phyloP scores from a whole-genome alignment of 1,284 basidiomycete species.

The Rugosomyces carneus region DNA sequence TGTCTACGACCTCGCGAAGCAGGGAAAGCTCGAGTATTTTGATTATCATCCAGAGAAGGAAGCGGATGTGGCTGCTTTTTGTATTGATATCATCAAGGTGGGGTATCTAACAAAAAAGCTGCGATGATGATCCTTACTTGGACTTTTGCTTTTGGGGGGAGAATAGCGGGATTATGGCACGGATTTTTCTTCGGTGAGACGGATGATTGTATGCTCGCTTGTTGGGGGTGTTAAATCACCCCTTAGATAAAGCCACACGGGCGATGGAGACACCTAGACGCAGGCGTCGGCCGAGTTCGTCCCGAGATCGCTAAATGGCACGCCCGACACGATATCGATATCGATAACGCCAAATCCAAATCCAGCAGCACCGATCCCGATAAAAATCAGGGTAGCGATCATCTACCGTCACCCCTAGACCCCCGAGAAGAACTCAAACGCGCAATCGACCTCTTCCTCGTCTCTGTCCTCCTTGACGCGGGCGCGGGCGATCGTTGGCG shows the following conservation, averaged over 20 bases:
- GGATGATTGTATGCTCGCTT: background rate
- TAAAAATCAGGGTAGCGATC: too few relatives aligned
- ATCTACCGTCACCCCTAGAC: too few relatives aligned
- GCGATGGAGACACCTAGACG: slow-evolving; percentile 85
- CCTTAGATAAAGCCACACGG: slow-evolving; percentile 83
- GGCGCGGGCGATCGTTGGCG: slow-evolving; percentile 85
- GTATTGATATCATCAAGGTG: slow-evolving; percentile 76
- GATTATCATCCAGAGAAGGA: slow-evolving; percentile 78
- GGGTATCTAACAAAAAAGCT: slow-evolving; percentile 9
- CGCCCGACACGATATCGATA: slow-evolving; percentile 31
- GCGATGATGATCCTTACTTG: too few relatives aligned
- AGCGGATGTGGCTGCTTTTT: slow-evolving; percentile 71
- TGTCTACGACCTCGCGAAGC: slow-evolving; percentile 73
- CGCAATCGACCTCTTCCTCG: slow-evolving; percentile 87
- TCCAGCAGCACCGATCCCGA: too few relatives aligned
- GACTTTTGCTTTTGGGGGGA: too few relatives aligned
- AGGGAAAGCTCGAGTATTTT: slow-evolving; percentile 79
- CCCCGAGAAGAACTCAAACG: slow-evolving; percentile 63
- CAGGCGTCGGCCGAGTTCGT: slow-evolving; percentile 54
- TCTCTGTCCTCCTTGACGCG: slow-evolving; percentile 90
- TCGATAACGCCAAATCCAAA: too few relatives aligned
- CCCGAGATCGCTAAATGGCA: slow-evolving; percentile 57
- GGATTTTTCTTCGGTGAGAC: slow-evolving; percentile 52
- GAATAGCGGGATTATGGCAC: slow-evolving; percentile 81
- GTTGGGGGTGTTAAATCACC: too few relatives aligned